Base-by-base conservation (phyloP, 2,329 filamentous ascomycete genomes). In the Penicillium sp. region DNA sequence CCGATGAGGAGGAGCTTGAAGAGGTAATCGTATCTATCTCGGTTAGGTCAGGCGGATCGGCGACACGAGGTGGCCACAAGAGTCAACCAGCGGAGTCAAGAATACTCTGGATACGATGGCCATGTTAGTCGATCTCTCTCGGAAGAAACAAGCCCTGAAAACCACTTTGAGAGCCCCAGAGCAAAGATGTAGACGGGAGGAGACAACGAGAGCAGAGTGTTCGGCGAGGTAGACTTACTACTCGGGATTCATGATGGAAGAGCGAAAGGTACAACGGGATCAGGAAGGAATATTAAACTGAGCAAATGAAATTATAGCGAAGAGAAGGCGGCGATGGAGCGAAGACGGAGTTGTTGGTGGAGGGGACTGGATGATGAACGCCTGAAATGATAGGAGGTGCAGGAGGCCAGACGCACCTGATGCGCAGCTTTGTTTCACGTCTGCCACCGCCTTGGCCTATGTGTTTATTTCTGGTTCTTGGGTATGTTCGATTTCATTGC, bases 1-100 rank as follows among this genome's bases (percentile, higher is more conserved):
- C 94, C 94, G 86, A 99, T 99, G 82, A 99, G 93, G 78, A 99
- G 90, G 65, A 99, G 91, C 87, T 99, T 99, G 87, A 99, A 99
- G 72, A 99, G 91, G 78, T 99, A 99, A 77, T 99, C 94, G 89
- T 99, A 99, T 94, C 94, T 97, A 72, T 55, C 52, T 57, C 48
- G 45, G 62, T 69, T 61, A 70, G 64, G 52, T 52, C 36, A 54
- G 46, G 53, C 47, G 51, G 60, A 57, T 60, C 59, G 48, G 52
- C 51, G 48, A 56, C 43, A 48, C 39, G 51, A 45, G n/a, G 31
- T 8, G 45, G 41, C 47, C 38, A 36, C 33, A 39, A 54, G 23
- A 43, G 23, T 44, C 43, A 41, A 44, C 39, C 39, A 46, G 18
- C 28, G 24, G 5, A 47, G 3, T 6, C 28, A 29, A 42, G 34